A percentile compares a stretch with the other conserved stretches of the same genome.
phyloP scores from a whole-genome alignment of 441 rosid genomes.

The Gossypium schwendimanii region DNA sequence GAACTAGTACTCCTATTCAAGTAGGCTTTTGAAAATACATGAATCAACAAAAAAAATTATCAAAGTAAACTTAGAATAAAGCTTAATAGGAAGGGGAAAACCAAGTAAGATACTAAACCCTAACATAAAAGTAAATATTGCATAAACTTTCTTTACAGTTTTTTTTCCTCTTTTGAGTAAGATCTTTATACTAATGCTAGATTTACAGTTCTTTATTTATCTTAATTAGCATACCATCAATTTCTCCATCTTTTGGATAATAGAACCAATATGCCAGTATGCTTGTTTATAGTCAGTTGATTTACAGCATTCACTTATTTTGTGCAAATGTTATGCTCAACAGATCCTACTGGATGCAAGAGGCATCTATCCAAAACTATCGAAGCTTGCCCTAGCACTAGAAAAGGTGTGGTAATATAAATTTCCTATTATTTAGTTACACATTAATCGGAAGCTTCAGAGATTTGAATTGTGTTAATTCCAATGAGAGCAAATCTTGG shows the following conservation, averaged over 20 bases:
- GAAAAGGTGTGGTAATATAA: constrained; percentile 52
- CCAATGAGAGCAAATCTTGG: not conserved
- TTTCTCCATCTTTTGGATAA: not conserved
- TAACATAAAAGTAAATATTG: not conserved
- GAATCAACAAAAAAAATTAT: not conserved
- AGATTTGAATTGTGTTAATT: not conserved
- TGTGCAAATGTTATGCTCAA: not conserved
- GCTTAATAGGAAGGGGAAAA: not conserved
- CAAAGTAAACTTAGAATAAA: not conserved
- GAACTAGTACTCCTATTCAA: not conserved
- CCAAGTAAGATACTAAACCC: not conserved
- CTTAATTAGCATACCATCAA: not conserved
- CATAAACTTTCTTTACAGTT: not conserved
- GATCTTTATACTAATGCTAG: too few relatives aligned
- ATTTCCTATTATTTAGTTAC: not conserved
- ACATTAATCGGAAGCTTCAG: not conserved
- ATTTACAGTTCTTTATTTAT: not conserved
- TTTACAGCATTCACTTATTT: not conserved
- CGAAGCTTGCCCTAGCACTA: constrained; percentile 85
- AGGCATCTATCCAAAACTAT: constrained; percentile 71
- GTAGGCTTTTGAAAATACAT: not conserved
- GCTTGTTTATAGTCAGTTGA: not conserved
- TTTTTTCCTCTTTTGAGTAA: too few relatives aligned
- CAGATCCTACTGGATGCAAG: constrained; percentile 76
- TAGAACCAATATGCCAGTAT: not conserved